Percentiles rank a stretch among this genome's conserved stretches.
Conservation (phyloP, 306 rosid genomes). For the Bauhinia variegata region DNA sequence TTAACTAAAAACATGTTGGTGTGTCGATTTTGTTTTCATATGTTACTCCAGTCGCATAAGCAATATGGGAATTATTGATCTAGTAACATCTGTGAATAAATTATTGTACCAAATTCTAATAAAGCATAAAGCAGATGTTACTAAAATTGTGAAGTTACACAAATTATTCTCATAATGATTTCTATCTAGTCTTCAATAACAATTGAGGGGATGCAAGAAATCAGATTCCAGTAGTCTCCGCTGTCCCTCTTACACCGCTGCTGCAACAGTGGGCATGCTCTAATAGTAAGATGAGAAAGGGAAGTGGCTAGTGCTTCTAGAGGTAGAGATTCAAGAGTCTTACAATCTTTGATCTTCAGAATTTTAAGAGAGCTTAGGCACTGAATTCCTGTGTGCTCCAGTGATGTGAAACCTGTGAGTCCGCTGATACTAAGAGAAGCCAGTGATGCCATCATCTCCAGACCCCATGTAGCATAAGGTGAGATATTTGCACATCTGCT, state of each 20-base stretch:
- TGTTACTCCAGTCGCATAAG: too few species aligned
- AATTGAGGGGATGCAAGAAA: constrained; percentile 31
- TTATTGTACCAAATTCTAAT: too few species aligned
- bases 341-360: constrained; percentile 40
- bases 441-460: constrained; percentile 20
- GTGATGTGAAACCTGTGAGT: constrained; percentile 18
- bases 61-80: too few species aligned
- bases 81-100: too few species aligned
- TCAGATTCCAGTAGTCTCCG: constrained; percentile 25
- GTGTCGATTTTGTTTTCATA: too few species aligned
- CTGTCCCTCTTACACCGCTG: constrained; percentile 12
- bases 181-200: constrained; percentile 12
- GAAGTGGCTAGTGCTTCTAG: constrained; percentile 17
- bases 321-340: constrained; percentile 33
- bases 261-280: constrained; percentile 28
- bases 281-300: constrained; percentile 33
- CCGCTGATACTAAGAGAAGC: constrained; percentile 32
- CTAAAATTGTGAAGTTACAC: too few species aligned
- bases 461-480: constrained; percentile 26
- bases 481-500: constrained; percentile 23
- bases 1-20: too few species aligned
- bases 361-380: constrained; percentile 14
- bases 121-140: too few species aligned
- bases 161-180: too few species aligned
- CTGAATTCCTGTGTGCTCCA: constrained; percentile 36